phyloP scores from a whole-genome alignment of 1,284 basidiomycete species.

The Austropuccinia psidii region DNA sequence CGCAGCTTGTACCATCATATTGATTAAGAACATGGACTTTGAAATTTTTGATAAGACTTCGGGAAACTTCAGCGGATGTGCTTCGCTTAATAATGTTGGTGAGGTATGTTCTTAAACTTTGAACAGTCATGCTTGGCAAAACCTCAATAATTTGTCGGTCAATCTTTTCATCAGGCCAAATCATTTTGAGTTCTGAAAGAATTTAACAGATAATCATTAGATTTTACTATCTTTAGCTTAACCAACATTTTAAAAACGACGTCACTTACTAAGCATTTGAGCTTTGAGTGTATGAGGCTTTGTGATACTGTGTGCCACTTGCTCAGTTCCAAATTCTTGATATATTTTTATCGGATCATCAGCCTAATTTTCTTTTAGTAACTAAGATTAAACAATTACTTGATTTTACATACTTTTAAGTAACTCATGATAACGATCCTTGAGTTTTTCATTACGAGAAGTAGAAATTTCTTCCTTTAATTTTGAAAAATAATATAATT shows the following conservation, averaged over 20 bases:
- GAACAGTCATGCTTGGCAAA: constrained; percentile 2
- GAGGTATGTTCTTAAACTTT: neutral
- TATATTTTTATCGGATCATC: too few species aligned
- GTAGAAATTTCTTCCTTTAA: neutral
- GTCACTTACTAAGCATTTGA: constrained; percentile 1
- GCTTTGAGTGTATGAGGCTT: neutral
- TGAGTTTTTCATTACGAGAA: neutral
- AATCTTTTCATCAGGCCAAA: neutral
- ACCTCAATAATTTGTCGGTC: neutral
- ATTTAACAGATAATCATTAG: neutral
- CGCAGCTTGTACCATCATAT: neutral
- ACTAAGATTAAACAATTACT: too few species aligned
- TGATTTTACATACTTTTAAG: neutral
- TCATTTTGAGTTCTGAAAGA: too few species aligned
- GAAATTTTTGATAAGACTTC: neutral
- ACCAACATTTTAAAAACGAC: too few species aligned
- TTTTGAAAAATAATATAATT: neutral
- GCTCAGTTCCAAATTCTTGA: neutral
- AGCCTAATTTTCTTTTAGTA: too few species aligned
- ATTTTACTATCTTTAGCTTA: neutral
- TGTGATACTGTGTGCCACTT: neutral
- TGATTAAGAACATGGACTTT: neutral
- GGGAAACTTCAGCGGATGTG: neutral
- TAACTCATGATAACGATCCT: neutral
- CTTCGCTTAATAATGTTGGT: neutral